Base-by-base conservation (phyloP, 192 early-diverging fungal genomes). In the Backusella sp. region DNA sequence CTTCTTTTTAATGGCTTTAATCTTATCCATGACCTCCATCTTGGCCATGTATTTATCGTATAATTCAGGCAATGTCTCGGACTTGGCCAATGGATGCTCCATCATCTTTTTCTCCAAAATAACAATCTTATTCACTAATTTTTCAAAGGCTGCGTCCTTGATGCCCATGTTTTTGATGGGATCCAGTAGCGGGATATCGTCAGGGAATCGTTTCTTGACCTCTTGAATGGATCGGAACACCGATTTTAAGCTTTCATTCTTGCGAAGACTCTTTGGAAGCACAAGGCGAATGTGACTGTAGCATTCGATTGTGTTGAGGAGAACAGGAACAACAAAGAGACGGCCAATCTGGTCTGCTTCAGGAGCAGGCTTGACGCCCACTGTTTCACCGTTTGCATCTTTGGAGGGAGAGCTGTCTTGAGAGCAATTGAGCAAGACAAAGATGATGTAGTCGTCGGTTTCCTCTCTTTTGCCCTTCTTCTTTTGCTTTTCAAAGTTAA, bases 91-190 rank as follows among this genome's bases (percentile, higher is more conserved):
- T 28, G 89, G 85, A 76, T 92, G 89, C 26, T 82, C 79, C 32
- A 87, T 73, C 26, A 96, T 83, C 49, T 90, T 90, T 15, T 79
- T 59, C 77, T 98, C 93, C 36, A 97, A 80, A 32, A 94, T 82
- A 19, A 85, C 83, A 35, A 94, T 87, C 88, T 94, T 95, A 77
- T 87, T 76, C 4, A 94, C 80, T 6, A 95, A 85, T 72, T 91
- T 91, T 70, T 90, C 86, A 78, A 96, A 96, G 4, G 76, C 88
- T 66, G 88, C 85, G 59, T 97, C 96, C 49, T 80, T 89, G 74
- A 99, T 96, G 30, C 86, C 84, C 93, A 98, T 96, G 73, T 99
- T 94, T 44, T 89, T 86, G 39, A 96, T 81, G 15, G 97, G 96
- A 74, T 99, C 96, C 80, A 99, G 80, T 28, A 91, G 78, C n/a